Base-by-base conservation (phyloP, 192 early-diverging fungal species). In the Chytriomyces hyalinus region DNA sequence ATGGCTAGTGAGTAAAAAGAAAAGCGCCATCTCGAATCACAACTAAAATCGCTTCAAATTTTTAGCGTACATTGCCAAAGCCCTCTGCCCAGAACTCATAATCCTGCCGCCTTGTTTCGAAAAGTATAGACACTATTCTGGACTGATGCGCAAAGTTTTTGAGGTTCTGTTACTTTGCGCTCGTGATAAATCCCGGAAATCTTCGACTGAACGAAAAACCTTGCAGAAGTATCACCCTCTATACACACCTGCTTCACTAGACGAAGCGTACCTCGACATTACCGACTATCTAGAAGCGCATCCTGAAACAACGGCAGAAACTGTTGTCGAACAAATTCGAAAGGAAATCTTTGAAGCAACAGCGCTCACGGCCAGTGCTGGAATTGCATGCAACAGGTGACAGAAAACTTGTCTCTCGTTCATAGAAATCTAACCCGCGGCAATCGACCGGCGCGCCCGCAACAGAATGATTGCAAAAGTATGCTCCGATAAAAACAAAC, bases 401-500 rank as follows among this genome's bases (percentile, higher is more conserved):
- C 61, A 8, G 4, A 13, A 13, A 51, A 78, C 4, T 1, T 59
- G 15, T 15, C 2, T 59, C 3, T 59, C 20, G 20, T 0, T 22
- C 3, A n/a, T 59, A 15, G 0, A 22, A 59, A 59, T 59, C 20
- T 59, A 59, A 59, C 3, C 20, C 20, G 15, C 3, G 57, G 57
- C 4, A 36, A 36, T 36, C 36, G 36, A 36, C 36, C 4, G 36
- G 36, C 36, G 36, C 36, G 4, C 36, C 36, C 36, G 36, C 36
- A 48, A 20, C 48, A 22, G 74, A 17, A 83, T 84, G 78, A 74
- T 89, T n/a, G 81, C 87, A 5, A 89, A 87, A 51, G 62, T 89
- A 13, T 87, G 85, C 66, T 76, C 78, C 10, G 82, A 92, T 65
- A 47, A 88, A n/a, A 88, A 92, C 49, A 92, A 92, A 77, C 92